Conservation (phyloP, 2,329 filamentous ascomycete genomes). For the Beauveria sp. region DNA sequence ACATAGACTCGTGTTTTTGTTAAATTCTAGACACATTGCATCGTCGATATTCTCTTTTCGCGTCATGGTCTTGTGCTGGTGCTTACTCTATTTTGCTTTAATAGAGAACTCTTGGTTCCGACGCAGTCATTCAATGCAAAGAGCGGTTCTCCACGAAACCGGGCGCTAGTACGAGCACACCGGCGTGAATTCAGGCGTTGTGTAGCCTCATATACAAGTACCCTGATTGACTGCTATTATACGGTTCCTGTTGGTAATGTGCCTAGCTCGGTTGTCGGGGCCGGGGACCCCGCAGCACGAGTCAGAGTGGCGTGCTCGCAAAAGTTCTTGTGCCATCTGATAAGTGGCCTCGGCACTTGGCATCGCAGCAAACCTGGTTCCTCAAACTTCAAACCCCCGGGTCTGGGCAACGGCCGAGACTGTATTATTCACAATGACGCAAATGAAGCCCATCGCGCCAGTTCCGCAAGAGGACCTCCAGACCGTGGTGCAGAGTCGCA, state of each 20-base stretch:
- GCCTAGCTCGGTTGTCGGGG: not conserved
- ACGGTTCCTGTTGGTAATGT: not conserved
- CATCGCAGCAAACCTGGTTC: not conserved
- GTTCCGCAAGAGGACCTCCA: constrained; percentile 21
- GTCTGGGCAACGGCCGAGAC: not conserved
- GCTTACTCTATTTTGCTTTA: not conserved
- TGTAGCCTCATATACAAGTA: too few species aligned
- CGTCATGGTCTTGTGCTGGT: not conserved
- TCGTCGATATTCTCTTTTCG: not conserved
- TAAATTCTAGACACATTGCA: too few species aligned
- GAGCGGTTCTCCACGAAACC: not conserved
- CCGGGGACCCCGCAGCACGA: not conserved
- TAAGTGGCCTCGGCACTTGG: not conserved
- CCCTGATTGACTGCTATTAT: too few species aligned
- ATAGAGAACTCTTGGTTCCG: not conserved
- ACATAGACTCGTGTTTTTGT: not conserved
- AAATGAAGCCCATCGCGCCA: constrained; percentile 10
- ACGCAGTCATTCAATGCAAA: not conserved
- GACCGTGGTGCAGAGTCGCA: constrained; percentile 22
- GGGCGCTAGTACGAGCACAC: not conserved
- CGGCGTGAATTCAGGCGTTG: too few species aligned
- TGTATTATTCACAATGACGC: not conserved
- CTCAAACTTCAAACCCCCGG: not conserved
- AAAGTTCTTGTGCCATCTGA: constrained; percentile 5
- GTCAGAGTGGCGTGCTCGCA: constrained; percentile 2